Evolutionary conservation across 2,329 filamentous ascomycete genomes (phyloP), one percentile per base, ranked within the genome.

Genomic region (Fusarium tjaetaba): DNA sequence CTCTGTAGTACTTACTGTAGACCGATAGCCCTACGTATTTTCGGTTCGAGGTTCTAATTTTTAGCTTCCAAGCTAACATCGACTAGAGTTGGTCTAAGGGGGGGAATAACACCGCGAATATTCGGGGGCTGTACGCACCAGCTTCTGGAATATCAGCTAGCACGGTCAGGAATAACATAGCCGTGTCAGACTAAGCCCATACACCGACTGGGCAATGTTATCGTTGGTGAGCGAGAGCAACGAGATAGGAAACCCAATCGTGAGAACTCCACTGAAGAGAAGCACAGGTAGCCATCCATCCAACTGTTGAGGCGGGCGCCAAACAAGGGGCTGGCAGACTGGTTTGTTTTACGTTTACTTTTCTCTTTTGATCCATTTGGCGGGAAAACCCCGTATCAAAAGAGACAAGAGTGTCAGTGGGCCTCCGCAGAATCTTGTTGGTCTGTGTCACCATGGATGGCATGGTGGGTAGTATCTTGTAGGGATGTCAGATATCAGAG

Each of bases 231-330:
- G 39, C 36, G 52, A n/a, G 24, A 53, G 38, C 13, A 42, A 53
- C 67, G 36, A 71, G 60, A 71, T 22, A 71, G 49, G 67, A 52
- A 71, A 57, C 49, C 42, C 26, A 32, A 46, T 57, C 55, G 53
- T 30, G 45, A 34, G 42, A 43, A 55, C 46, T 60, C 66, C 49
- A 59, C 28, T 38, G 18, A 32, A 56, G 26, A 59, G 32, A 51
- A 49, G 45, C 39, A 67, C 55, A 38, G 22, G 32, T 51, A 38
- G 43, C 52, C 56, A 51, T 36, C 45, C 20, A 52, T 30, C 46
- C 46, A 46, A 65, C 26, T 36, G 28, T 39, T 30, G 26, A 34
- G 41, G 38, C n/a, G 41, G 26, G 22, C 39, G 18, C 32, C 28
- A 34, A 34, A 53, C 38, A 53, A 39, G 46, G 46, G 24, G 39